Conservation (phyloP, 371 early-diverging fungal species). For the Mortierella sp. region DNA sequence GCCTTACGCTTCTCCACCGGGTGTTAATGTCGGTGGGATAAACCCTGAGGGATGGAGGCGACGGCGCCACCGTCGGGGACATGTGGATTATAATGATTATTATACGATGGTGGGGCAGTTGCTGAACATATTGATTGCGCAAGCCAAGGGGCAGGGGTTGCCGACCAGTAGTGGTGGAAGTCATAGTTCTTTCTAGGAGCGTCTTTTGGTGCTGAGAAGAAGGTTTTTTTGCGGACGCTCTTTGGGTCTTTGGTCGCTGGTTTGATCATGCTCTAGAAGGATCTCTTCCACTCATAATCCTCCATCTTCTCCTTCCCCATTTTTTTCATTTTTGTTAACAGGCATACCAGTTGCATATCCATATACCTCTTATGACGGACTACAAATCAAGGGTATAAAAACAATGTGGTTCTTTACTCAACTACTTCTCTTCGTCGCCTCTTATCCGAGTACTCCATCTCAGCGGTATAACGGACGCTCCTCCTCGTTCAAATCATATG, state of each 20-base stretch:
- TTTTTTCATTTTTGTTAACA: neutral
- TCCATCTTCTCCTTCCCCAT: neutral
- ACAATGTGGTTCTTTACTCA: neutral
- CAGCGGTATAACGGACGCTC: neutral
- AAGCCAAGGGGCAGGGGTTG: neutral
- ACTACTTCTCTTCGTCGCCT: neutral
- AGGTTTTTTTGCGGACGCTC: neutral
- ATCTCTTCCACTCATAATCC: neutral
- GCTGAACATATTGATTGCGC: neutral
- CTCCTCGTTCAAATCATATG: constrained; percentile 46
- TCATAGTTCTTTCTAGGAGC: neutral
- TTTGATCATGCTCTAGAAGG: neutral
- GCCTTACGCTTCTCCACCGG: neutral
- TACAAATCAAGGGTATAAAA: neutral
- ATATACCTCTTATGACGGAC: neutral
- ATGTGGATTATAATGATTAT: neutral
- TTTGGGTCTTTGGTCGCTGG: neutral
- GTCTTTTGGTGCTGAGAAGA: neutral
- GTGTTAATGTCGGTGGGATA: neutral
- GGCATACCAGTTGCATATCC: neutral
- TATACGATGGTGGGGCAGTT: neutral
- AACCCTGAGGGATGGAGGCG: neutral
- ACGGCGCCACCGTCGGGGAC: neutral
- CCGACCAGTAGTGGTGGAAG: neutral
- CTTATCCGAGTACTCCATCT: neutral